Conservation (phyloP, 768 basidiomycete genomes). For the Gelatoporia subvermispora region DNA sequence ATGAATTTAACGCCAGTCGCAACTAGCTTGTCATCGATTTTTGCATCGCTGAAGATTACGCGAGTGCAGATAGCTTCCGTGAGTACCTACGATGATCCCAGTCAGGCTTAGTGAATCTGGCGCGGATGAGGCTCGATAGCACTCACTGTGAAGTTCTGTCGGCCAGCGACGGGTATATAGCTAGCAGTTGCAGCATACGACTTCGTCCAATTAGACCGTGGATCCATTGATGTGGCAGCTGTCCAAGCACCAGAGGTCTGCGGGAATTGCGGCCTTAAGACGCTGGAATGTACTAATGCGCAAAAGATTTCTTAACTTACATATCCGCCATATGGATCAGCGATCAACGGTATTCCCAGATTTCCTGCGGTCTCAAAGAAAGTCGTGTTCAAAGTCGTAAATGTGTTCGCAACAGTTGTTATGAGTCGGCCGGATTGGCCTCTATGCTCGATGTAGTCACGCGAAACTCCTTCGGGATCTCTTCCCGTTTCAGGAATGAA, state of each 20-base stretch:
- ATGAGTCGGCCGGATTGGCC: slow-evolving; percentile 1
- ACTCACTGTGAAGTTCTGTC: not conserved
- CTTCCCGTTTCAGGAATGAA: too few relatives aligned
- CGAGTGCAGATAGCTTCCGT: slow-evolving; percentile 16
- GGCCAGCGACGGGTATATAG: not conserved
- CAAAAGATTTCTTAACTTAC: too few relatives aligned
- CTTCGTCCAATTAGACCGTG: slow-evolving; percentile 14
- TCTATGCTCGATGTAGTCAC: not conserved
- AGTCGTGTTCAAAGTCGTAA: not conserved
- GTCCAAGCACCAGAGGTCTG: slow-evolving; percentile 3
- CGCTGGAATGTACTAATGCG: too few relatives aligned
- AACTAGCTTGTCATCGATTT: slow-evolving; percentile 18
- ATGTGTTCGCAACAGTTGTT: not conserved
- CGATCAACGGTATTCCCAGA: not conserved
- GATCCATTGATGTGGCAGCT: slow-evolving; percentile 11
- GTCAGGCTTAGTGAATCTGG: too few relatives aligned
- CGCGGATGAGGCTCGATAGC: not conserved
- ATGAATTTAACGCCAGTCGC: slow-evolving; percentile 47
- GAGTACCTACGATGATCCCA: slow-evolving; percentile 20
- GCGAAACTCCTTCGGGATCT: too few relatives aligned
- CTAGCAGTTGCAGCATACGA: slow-evolving; percentile 17
- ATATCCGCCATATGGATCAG: slow-evolving; percentile 3
- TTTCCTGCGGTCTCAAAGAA: not conserved
- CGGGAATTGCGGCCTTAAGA: too few relatives aligned
- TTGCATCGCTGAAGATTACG: slow-evolving; percentile 15